Evolutionary conservation across 1,284 basidiomycete genomes (phyloP).

Genomic region (Apiotrichum laibachii): DNA sequence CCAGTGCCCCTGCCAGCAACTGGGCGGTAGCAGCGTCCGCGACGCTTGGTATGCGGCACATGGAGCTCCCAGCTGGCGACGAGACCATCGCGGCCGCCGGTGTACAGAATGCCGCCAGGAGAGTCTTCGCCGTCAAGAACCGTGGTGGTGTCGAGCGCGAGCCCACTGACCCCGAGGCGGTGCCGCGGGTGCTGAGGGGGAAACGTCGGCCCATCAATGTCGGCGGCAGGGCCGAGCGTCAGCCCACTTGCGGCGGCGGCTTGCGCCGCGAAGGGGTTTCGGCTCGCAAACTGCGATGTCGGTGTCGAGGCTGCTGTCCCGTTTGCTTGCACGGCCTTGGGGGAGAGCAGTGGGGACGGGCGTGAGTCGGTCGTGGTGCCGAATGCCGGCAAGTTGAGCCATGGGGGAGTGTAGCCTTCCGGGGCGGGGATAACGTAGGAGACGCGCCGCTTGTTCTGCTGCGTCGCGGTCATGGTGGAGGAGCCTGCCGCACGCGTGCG

Average conservation of each 20-base stretch:
- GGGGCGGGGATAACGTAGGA: conserved; percentile 83
- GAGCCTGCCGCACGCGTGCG: not conserved
- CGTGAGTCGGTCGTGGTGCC: conserved; percentile 56
- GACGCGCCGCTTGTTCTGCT: conserved; percentile 57
- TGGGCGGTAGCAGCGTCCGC: conserved; percentile 49
- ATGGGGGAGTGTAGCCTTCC: conserved; percentile 57
- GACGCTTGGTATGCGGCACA: conserved; percentile 59
- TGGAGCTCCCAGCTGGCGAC: conserved; percentile 88
- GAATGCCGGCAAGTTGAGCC: conserved; percentile 67
- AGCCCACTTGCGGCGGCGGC: conserved; percentile 4
- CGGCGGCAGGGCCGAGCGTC: conserved; percentile 2
- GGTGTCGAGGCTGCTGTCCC: conserved; percentile 18
- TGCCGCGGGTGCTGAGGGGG: conserved; percentile 65
- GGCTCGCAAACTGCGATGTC: conserved; percentile 25
- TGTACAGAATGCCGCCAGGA: conserved; percentile 92
- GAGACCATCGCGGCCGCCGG: conserved; percentile 87
- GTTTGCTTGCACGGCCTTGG: conserved; percentile 33
- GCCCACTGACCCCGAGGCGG: conserved; percentile 77
- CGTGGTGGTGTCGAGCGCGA: conserved; percentile 82
- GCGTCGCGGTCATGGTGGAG: conserved; percentile 20
- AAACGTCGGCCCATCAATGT: conserved; percentile 24
- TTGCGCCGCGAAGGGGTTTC: conserved; percentile 12
- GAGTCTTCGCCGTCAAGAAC: conserved; percentile 59
- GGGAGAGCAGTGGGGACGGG: conserved; percentile 64
- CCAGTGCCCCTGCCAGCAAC: conserved; percentile 21